These are phyloP conservation scores for Kodamaea leandrae DNA, from an alignment of 805 yeast genomes.

Conservation along the genomic window DNA sequence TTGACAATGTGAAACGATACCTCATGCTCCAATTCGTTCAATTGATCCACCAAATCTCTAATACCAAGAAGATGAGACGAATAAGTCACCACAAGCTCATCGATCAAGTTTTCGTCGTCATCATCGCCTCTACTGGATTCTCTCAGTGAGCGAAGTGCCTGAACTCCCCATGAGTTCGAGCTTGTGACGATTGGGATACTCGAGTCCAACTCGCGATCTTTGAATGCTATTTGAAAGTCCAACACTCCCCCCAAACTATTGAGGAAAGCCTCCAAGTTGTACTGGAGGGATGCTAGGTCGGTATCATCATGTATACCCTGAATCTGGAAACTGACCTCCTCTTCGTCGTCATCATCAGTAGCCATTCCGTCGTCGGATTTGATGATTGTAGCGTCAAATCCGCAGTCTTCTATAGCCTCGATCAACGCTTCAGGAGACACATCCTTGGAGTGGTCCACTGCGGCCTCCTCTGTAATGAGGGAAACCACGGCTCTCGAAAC, in stretches of 20 bases:
- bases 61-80: conserved; percentile 55
- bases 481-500: conserved; percentile 31
- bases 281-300: conserved; percentile 31
- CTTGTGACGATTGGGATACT: conserved; percentile 14
- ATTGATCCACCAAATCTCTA: conserved; percentile 52
- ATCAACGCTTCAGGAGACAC: conserved; percentile 18
- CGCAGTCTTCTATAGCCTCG: conserved; percentile 29
- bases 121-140: conserved; percentile 11
- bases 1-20: conserved; percentile 49
- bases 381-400: conserved; percentile 23
- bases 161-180: conserved; percentile 15
- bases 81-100: conserved; percentile 46
- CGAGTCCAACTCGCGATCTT: conserved; percentile 6
- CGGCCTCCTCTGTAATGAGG: conserved; percentile 37
- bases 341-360: conserved; percentile 19
- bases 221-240: conserved; percentile 24
- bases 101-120: conserved; percentile 20
- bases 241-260: conserved; percentile 31
- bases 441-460: conserved; percentile 17
- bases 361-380: conserved; percentile 1
- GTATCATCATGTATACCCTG: conserved; percentile 28
- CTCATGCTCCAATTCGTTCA: conserved; percentile 48
- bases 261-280: conserved; percentile 40
- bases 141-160: conserved; percentile 15
- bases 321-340: conserved; percentile 30